These are phyloP conservation scores for Porcisia deanei DNA, from an alignment of 208 protist species.

Conservation along the genomic window DNA sequence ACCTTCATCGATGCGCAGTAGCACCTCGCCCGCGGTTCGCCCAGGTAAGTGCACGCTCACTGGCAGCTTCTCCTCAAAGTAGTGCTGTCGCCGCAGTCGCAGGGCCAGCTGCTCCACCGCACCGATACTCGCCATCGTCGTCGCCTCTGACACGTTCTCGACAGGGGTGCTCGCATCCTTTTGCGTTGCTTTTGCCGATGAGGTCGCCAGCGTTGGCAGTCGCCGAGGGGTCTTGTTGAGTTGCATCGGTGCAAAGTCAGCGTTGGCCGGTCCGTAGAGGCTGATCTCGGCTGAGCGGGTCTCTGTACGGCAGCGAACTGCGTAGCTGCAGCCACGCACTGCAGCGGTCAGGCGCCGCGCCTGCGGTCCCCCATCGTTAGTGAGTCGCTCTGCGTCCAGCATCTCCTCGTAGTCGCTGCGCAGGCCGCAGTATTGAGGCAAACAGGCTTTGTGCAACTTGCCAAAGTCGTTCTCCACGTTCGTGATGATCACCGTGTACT, in stretches of 20 bases:
- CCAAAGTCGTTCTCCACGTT: conserved; percentile 89
- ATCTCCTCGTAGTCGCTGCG: conserved; percentile 31
- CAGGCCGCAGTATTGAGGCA: conserved; percentile 60
- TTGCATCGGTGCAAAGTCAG: conserved; percentile 44
- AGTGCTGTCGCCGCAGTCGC: conserved; percentile 26
- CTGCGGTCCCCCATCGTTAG: background rate
- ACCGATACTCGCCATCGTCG: conserved; percentile 5
- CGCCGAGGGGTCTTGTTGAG: conserved; percentile 15
- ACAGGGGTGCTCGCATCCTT: background rate
- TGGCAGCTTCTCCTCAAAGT: conserved; percentile 28
- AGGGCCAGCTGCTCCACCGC: conserved; percentile 29
- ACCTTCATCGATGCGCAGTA: conserved; percentile 11
- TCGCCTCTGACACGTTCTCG: background rate
- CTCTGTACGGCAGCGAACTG: conserved; percentile 61
- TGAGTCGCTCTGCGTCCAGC: conserved; percentile 24
- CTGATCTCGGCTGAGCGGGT: conserved; percentile 75
- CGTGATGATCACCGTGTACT: conserved; percentile 78
- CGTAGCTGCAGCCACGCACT: conserved; percentile 49
- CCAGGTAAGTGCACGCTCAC: conserved; percentile 39
- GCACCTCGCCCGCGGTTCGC: conserved; percentile 21
- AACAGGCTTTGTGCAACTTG: conserved; percentile 55
- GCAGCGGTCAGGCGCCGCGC: background rate
- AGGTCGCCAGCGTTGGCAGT: conserved; percentile 2
- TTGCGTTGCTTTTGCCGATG: background rate
- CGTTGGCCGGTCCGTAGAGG: conserved; percentile 62